phyloP scores from a whole-genome alignment of 345 rosid genomes.

The Rhizophora mangle region DNA sequence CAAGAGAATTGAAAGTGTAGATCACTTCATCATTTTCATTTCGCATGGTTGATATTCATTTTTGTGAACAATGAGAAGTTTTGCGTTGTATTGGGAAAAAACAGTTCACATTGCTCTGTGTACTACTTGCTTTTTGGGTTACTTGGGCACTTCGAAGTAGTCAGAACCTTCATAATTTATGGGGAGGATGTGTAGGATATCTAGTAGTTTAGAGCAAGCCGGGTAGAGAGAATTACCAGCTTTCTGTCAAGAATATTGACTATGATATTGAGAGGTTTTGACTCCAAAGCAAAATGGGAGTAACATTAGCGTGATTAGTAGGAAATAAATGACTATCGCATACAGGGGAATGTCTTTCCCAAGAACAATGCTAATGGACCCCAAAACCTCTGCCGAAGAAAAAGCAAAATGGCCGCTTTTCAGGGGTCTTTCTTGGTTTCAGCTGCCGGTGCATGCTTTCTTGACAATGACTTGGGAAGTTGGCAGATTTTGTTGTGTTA shows the following conservation, averaged over 20 bases:
- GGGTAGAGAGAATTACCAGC: no score
- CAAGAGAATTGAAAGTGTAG: conserved; percentile 52
- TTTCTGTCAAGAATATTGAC: no score
- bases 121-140: conserved; percentile 1
- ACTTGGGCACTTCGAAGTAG: not conserved
- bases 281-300: no score
- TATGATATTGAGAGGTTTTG: no score
- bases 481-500: conserved; percentile 74
- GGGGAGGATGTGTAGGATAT: no score
- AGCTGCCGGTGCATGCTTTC: conserved; percentile 81
- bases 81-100: not conserved
- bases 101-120: not conserved
- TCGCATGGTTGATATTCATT: not conserved
- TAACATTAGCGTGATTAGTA: no score
- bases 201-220: not conserved
- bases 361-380: no score
- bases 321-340: no score
- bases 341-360: no score
- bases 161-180: not conserved
- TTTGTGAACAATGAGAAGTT: not conserved
- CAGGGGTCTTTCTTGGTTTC: conserved; percentile 21
- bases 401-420: no score
- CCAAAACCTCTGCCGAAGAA: no score
- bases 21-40: conserved; percentile 9
- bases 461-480: conserved; percentile 58